Percentiles rank a stretch among this genome's conserved stretches.
Conservation (phyloP, 1,284 basidiomycete genomes). For the Coriolopsis trogii region DNA sequence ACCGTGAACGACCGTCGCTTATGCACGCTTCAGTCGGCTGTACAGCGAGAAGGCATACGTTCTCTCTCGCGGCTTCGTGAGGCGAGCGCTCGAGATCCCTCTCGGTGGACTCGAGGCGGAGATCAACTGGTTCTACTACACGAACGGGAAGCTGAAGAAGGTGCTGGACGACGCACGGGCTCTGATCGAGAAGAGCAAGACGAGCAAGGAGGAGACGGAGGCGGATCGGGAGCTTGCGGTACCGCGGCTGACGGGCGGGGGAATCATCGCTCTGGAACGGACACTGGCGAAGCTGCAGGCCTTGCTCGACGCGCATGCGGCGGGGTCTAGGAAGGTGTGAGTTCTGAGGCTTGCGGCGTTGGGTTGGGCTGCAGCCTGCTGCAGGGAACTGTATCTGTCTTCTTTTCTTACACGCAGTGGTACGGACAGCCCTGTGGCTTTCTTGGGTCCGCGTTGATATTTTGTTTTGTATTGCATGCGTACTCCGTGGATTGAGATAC, state of each 20-base stretch:
- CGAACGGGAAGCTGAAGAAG: conserved; percentile 63
- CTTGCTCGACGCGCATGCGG: conserved; percentile 26
- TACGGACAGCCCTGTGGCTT: too few relatives aligned
- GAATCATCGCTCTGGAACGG: conserved; percentile 79
- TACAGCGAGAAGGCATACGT: conserved; percentile 95
- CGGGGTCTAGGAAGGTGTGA: background rate
- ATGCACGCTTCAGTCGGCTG: conserved; percentile 55
- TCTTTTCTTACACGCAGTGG: too few relatives aligned
- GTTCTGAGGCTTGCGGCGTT: background rate
- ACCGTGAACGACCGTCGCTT: background rate
- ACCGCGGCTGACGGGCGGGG: conserved; percentile 78
- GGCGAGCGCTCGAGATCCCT: conserved; percentile 80
- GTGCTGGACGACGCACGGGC: conserved; percentile 66
- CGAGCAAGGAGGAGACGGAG: conserved; percentile 34
- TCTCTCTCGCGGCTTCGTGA: conserved; percentile 86
- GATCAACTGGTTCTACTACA: conserved; percentile 76
- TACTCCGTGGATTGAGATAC: too few relatives aligned
- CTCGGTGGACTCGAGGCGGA: conserved; percentile 74
- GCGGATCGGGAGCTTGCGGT: conserved; percentile 66
- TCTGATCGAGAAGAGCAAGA: conserved; percentile 71
- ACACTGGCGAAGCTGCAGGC: conserved; percentile 51
- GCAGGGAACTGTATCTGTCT: too few relatives aligned
- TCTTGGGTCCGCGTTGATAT: too few relatives aligned
- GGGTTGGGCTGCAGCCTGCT: too few relatives aligned
- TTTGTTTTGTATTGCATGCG: too few relatives aligned